These are phyloP conservation scores for Microbotryum violaceum DNA, from an alignment of 1,284 basidiomycete genomes.

Conservation along the genomic window DNA sequence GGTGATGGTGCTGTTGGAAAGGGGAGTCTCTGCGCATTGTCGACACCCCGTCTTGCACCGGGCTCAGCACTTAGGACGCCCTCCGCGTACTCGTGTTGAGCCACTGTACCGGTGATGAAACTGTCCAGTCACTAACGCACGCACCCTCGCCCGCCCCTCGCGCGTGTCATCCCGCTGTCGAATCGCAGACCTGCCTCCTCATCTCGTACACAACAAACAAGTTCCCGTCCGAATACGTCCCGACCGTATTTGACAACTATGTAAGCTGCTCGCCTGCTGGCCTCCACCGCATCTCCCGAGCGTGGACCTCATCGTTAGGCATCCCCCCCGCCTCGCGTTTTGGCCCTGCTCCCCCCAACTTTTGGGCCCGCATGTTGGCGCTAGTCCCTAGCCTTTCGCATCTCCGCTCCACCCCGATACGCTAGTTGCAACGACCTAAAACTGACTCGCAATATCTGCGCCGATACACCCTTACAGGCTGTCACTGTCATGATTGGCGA, in stretches of 20 bases:
- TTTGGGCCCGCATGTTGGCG: no score
- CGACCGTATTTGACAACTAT: slow-evolving; percentile 96
- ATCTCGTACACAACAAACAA: slow-evolving; percentile 97
- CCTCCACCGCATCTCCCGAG: no score
- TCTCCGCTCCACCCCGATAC: no score
- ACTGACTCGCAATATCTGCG: not conserved
- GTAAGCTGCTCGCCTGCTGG: slow-evolving; percentile 38
- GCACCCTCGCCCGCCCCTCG: no score
- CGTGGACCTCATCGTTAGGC: no score
- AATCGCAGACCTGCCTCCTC: slow-evolving; percentile 81
- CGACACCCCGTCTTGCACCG: not conserved
- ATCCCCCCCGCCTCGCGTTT: no score
- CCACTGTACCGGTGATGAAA: not conserved
- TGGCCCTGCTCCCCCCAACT: no score
- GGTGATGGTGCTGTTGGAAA: slow-evolving; percentile 99
- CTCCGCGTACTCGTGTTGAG: not conserved
- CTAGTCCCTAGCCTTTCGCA: no score
- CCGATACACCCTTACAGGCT: slow-evolving; percentile 40
- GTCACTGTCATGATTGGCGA: slow-evolving; percentile 99
- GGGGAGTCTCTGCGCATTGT: slow-evolving; percentile 50
- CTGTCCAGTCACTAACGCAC: no score
- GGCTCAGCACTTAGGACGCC: not conserved
- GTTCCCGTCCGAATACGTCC: slow-evolving; percentile 76
- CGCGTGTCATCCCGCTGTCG: slow-evolving; percentile 14
- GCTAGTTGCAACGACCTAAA: no score